A percentile compares a stretch with the other conserved stretches of the same genome.
Conservation (phyloP, 2,329 filamentous ascomycete genomes). For the Fusarium sp. region DNA sequence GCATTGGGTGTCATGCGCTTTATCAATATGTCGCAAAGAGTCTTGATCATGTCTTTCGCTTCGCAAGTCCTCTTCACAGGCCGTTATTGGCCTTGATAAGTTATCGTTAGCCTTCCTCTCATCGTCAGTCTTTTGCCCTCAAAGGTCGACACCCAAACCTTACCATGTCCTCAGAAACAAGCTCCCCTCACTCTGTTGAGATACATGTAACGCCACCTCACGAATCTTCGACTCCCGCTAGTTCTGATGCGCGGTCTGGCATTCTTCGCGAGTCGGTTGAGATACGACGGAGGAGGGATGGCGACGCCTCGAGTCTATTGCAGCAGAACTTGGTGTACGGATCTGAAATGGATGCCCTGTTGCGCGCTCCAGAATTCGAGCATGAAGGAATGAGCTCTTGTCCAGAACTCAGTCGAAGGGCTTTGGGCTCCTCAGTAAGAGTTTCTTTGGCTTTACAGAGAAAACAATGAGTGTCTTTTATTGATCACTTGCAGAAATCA, state of each 20-base stretch:
- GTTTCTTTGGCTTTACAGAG: background rate
- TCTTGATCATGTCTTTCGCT: background rate
- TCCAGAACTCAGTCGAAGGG: conserved; percentile 19
- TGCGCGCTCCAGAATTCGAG: conserved; percentile 12
- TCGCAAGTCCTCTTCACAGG: background rate
- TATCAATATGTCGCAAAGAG: background rate
- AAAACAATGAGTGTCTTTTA: background rate
- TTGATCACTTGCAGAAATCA: conserved; percentile 23
- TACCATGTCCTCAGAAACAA: conserved; percentile 13
- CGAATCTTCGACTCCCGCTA: background rate
- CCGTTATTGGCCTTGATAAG: background rate
- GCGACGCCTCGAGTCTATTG: background rate
- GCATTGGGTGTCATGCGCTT: background rate
- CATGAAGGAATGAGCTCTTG: conserved; percentile 29
- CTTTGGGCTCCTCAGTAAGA: conserved; percentile 5
- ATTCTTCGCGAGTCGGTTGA: background rate
- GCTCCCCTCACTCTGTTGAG: conserved; percentile 4
- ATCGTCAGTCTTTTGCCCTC: background rate
- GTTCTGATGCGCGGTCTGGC: conserved; percentile 3
- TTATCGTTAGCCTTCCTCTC: background rate
- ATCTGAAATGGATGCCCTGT: conserved; percentile 14
- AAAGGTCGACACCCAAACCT: background rate
- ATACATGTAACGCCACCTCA: background rate
- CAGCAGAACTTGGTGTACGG: background rate
- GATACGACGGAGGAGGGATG: conserved; percentile 2